These are phyloP conservation scores for Sporothrix phasma DNA, from an alignment of 2,329 filamentous ascomycete genomes.

Conservation along the genomic window DNA sequence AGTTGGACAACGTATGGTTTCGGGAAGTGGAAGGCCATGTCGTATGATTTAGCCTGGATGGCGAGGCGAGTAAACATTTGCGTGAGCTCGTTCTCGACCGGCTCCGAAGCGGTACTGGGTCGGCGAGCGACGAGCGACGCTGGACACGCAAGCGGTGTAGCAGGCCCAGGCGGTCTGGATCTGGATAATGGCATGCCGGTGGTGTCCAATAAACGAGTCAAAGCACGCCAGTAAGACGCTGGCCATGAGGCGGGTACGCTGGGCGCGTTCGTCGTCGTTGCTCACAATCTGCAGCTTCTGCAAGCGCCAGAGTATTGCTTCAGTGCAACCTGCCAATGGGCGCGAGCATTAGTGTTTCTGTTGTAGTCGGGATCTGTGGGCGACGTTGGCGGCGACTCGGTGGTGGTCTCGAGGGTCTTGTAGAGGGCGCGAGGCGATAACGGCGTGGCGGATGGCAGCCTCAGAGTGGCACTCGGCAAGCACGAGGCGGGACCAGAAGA, in stretches of 20 bases:
- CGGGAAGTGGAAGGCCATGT: slow-evolving; percentile 59
- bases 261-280: slow-evolving; percentile 30
- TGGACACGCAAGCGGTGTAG: slow-evolving; percentile 43
- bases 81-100: slow-evolving; percentile 48
- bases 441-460: slow-evolving; percentile 52
- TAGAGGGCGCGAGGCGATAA: slow-evolving; percentile 58
- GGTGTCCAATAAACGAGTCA: slow-evolving; percentile 56
- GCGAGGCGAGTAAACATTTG: slow-evolving; percentile 55
- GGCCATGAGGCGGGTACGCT: slow-evolving; percentile 49
- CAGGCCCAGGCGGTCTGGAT: slow-evolving; percentile 47
- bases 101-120: slow-evolving; percentile 25
- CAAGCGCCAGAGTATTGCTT: slow-evolving; percentile 49
- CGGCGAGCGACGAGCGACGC: slow-evolving; percentile 26
- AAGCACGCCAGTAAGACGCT: slow-evolving; percentile 58
- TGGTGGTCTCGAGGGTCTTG: slow-evolving; percentile 52
- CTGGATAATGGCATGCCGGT: slow-evolving; percentile 50
- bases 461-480: slow-evolving; percentile 54
- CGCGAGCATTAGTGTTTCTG: slow-evolving; percentile 25
- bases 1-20: slow-evolving; percentile 50
- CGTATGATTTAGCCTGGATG: slow-evolving; percentile 57
- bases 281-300: slow-evolving; percentile 38
- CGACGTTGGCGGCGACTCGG: slow-evolving; percentile 40
- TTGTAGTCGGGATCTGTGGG: slow-evolving; percentile 29
- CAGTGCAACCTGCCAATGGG: slow-evolving; percentile 51
- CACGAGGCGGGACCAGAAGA: slow-evolving; percentile 55